Percentiles rank a stretch among this genome's conserved stretches.
phyloP scores from a whole-genome alignment of 164 flowering plant species.

The Cinnamomum chago region DNA sequence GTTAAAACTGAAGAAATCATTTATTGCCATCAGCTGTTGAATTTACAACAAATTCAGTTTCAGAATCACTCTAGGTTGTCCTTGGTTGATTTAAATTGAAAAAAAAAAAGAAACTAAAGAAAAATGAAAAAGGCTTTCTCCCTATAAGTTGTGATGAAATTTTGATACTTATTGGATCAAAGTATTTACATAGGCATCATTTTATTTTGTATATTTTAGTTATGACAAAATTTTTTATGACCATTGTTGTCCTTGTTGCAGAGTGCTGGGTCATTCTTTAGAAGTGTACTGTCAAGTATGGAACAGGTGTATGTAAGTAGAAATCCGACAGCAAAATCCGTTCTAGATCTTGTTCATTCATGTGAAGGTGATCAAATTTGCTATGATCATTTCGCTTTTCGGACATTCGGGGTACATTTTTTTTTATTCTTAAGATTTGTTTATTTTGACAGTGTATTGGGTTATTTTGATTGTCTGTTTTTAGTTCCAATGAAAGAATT shows the following conservation, averaged over 20 bases:
- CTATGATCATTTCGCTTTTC: slow-evolving; percentile 88
- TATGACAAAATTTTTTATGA: background rate
- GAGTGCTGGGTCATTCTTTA: slow-evolving; percentile 73
- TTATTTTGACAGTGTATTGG: background rate
- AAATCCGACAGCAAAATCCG: slow-evolving; percentile 80
- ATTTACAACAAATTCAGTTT: background rate
- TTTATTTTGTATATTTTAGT: background rate
- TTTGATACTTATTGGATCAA: background rate
- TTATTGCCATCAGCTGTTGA: background rate
- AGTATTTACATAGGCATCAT: background rate
- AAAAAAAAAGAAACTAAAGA: too few relatives aligned
- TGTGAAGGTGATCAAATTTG: slow-evolving; percentile 46
- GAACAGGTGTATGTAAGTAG: slow-evolving; percentile 70
- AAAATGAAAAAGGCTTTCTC: too few relatives aligned
- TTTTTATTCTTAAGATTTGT: background rate
- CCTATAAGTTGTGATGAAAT: background rate
- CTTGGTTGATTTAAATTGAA: background rate
- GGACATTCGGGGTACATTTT: slow-evolving; percentile 72
- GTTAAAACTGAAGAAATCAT: too few relatives aligned
- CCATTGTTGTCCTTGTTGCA: slow-evolving; percentile 15
- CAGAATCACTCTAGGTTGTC: background rate
- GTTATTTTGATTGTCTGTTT: background rate
- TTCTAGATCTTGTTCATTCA: slow-evolving; percentile 71
- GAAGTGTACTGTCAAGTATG: slow-evolving; percentile 61
- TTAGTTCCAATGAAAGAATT: background rate